Percentiles rank a stretch among this genome's conserved stretches.
Conservation (phyloP, 2,329 filamentous ascomycete species). For the Clarireedia homoeocarpa region DNA sequence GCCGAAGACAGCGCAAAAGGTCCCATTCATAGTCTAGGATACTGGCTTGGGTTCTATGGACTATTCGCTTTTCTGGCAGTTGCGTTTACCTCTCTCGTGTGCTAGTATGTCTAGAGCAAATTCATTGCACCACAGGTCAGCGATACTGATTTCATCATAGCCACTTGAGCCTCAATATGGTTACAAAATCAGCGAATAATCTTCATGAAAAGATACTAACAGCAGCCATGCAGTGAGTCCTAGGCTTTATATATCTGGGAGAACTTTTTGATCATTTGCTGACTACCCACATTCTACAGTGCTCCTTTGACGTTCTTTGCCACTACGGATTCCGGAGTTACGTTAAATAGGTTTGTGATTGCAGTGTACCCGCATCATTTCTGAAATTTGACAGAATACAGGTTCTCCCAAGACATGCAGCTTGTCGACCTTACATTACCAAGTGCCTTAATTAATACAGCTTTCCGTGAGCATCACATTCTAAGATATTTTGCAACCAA, state of each 20-base stretch:
- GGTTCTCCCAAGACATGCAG: conserved; percentile 4
- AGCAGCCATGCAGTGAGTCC: conserved; percentile 31
- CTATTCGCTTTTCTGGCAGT: neutral
- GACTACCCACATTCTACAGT: neutral
- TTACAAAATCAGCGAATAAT: conserved; percentile 10
- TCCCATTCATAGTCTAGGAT: neutral
- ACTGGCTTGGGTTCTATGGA: neutral
- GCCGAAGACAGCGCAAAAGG: neutral
- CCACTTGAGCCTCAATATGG: conserved; percentile 37
- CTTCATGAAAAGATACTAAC: conserved; percentile 41
- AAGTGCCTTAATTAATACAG: conserved; percentile 8
- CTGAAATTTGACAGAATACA: neutral
- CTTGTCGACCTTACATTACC: neutral
- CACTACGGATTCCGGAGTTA: conserved; percentile 17
- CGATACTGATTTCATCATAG: neutral
- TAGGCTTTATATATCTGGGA: neutral
- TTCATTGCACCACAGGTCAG: neutral
- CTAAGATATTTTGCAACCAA: too few species aligned
- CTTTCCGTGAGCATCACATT: conserved; percentile 16
- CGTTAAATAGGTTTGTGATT: conserved; percentile 16
- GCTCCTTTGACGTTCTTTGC: conserved; percentile 33
- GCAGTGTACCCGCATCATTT: neutral
- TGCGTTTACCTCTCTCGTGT: neutral
- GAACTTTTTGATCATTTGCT: neutral
- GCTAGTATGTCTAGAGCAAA: neutral